These are phyloP conservation scores for Jatropha curcas DNA, from an alignment of 345 rosid species.

Conservation along the genomic window DNA sequence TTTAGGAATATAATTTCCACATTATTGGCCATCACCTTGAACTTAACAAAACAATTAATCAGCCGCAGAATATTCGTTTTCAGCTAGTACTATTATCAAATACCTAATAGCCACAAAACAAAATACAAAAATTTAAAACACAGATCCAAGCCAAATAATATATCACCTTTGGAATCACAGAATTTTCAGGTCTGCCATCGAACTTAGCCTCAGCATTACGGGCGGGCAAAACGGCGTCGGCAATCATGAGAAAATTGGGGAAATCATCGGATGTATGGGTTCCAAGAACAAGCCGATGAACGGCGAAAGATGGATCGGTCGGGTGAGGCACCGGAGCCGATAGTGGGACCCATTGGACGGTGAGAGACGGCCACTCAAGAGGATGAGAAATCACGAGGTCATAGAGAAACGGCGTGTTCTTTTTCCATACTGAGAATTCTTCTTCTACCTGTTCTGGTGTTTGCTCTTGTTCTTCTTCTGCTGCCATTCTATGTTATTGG, in stretches of 20 bases:
- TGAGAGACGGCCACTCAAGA: constrained; percentile 96
- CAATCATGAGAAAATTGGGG: constrained; percentile 75
- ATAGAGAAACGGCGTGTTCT: constrained; percentile 87
- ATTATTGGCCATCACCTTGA: too few species aligned
- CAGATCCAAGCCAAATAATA: not conserved
- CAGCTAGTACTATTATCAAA: constrained; percentile 34
- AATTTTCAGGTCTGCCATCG: constrained; percentile 36
- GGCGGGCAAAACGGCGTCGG: constrained; percentile 67
- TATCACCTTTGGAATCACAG: constrained; percentile 59
- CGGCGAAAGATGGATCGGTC: constrained; percentile 48
- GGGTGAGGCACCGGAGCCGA: constrained; percentile 46
- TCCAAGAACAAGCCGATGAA: constrained; percentile 79
- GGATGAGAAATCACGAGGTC: constrained; percentile 86
- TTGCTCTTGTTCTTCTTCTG: constrained; percentile 35
- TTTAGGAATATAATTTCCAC: too few species aligned
- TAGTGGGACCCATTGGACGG: constrained; percentile 83
- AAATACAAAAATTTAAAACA: not conserved
- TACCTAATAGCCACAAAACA: constrained; percentile 30
- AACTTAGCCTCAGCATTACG: constrained; percentile 42
- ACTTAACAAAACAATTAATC: too few species aligned
- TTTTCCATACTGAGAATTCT: constrained; percentile 84
- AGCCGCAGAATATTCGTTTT: not conserved
- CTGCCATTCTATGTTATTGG: constrained; percentile 35
- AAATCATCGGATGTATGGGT: constrained; percentile 80
- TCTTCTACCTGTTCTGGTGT: constrained; percentile 67